Conservation (phyloP, 495 filamentous ascomycete genomes). For the Schizothecium vesticola region DNA sequence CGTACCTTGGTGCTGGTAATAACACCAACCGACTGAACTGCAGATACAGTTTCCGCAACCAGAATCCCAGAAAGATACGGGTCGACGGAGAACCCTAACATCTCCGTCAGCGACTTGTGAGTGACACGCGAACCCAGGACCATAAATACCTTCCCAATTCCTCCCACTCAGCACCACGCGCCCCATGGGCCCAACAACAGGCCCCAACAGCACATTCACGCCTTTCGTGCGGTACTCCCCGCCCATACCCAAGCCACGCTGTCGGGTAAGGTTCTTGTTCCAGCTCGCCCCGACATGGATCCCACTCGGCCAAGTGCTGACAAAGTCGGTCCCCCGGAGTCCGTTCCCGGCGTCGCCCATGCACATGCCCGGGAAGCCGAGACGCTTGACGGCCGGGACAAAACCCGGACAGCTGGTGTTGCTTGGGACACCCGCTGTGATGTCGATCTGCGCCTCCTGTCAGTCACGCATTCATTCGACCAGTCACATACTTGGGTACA, state of each 20-base stretch:
- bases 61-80: conserved; percentile 46
- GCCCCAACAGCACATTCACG: conserved; percentile 61
- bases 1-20: conserved; percentile 49
- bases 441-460: conserved; percentile 34
- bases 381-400: conserved; percentile 45
- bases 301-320: conserved; percentile 52
- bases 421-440: conserved; percentile 44
- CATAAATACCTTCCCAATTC: conserved; percentile 48
- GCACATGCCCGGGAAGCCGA: conserved; percentile 59
- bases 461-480: not conserved
- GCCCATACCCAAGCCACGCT: conserved; percentile 49
- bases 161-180: conserved; percentile 48
- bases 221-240: conserved; percentile 57
- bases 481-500: conserved; percentile 32
- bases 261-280: conserved; percentile 48
- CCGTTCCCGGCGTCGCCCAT: conserved; percentile 60
- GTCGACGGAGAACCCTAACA: conserved; percentile 42
- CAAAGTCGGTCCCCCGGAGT: conserved; percentile 54
- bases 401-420: conserved; percentile 51
- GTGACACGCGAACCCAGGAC: not conserved
- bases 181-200: conserved; percentile 55
- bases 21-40: conserved; percentile 49
- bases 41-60: conserved; percentile 41
- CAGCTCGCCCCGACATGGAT: conserved; percentile 55
- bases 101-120: not conserved